A percentile compares a stretch with the other conserved stretches of the same genome.
Conservation (phyloP, 768 basidiomycete species). For the Rubroboletus pulcherrimus region DNA sequence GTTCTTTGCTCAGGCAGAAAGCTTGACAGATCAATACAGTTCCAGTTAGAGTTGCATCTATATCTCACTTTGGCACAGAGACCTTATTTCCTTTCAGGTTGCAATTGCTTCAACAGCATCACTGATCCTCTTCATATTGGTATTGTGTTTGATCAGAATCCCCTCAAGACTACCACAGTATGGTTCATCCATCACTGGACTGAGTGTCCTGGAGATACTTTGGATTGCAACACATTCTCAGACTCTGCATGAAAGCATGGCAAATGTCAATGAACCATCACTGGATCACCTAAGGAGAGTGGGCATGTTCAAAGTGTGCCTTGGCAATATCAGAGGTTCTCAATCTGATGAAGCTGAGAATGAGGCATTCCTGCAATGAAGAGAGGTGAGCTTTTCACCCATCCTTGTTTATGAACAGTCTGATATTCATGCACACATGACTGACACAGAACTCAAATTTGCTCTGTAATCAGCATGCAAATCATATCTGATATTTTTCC, state of each 20-base stretch:
- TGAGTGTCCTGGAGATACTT: slow-evolving; percentile 13
- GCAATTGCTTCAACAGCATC: slow-evolving; percentile 2
- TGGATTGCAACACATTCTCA: slow-evolving; percentile 2
- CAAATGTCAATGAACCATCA: not conserved
- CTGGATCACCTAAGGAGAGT: not conserved
- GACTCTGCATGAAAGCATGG: no score
- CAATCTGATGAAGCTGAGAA: not conserved
- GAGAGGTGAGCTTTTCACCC: no score
- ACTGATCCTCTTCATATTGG: not conserved
- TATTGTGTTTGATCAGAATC: not conserved
- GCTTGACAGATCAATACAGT: slow-evolving; percentile 10
- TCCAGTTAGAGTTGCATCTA: slow-evolving; percentile 6
- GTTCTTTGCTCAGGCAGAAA: not conserved
- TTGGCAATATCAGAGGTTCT: not conserved
- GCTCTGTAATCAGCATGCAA: no score
- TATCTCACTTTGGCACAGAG: fast-evolving
- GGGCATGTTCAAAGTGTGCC: not conserved
- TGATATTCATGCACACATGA: no score
- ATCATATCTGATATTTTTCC: no score
- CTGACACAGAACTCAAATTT: no score
- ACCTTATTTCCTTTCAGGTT: not conserved
- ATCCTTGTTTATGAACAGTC: no score
- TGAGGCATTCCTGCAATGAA: no score
- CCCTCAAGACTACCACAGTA: not conserved
- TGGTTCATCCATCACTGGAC: not conserved